phyloP scores from a whole-genome alignment of 164 flowering plant genomes.

The Saururus chinensis region DNA sequence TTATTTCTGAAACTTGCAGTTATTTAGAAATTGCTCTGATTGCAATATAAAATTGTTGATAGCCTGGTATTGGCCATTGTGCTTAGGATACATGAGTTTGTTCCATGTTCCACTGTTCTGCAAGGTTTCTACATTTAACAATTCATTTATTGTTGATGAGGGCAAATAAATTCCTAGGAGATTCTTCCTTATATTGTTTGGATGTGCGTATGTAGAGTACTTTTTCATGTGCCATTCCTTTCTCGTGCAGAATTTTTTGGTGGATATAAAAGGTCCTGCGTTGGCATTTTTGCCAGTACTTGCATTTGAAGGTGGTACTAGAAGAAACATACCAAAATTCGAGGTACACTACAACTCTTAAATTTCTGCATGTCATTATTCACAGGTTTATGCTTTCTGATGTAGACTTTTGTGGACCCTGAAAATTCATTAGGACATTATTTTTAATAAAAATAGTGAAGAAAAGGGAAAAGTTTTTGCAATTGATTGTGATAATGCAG shows the following conservation, averaged over 20 bases:
- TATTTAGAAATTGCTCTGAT: not conserved
- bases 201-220: not conserved
- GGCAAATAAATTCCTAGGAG: no score
- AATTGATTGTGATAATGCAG: not conserved
- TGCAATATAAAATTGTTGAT: not conserved
- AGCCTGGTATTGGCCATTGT: not conserved
- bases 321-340: slow-evolving; percentile 89
- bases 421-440: not conserved
- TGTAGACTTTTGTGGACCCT: not conserved
- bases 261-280: slow-evolving; percentile 86
- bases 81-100: not conserved
- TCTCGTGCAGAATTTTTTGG: slow-evolving; percentile 61
- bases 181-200: no score
- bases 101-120: not conserved
- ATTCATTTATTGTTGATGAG: not conserved
- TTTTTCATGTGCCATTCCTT: not conserved
- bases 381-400: not conserved
- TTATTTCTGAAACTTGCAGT: not conserved
- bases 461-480: not conserved
- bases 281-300: slow-evolving; percentile 85
- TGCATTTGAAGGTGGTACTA: slow-evolving; percentile 97
- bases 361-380: not conserved
- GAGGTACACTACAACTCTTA: slow-evolving; percentile 37
- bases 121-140: not conserved
- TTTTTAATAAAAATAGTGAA: no score